These are phyloP conservation scores for Ganoderma leucocontextum DNA, from an alignment of 1,284 basidiomycete genomes.

Conservation along the genomic window DNA sequence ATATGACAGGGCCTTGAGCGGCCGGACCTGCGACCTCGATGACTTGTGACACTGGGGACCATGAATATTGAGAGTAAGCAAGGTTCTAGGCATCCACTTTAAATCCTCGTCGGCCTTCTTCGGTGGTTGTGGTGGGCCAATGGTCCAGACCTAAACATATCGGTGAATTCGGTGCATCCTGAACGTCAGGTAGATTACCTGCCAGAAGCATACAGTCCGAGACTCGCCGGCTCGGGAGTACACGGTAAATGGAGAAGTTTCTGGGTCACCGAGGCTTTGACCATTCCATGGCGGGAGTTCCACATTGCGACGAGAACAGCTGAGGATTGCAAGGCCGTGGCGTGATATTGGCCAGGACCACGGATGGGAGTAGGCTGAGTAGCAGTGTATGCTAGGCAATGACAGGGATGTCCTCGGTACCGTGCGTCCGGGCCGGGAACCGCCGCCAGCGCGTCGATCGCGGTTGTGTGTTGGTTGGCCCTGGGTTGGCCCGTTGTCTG, in stretches of 20 bases:
- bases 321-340: too few relatives aligned
- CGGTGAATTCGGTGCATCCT: background rate
- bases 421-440: background rate
- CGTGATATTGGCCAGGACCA: too few relatives aligned
- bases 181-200: background rate
- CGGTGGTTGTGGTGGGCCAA: background rate
- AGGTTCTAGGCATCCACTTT: background rate
- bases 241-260: background rate
- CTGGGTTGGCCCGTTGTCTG: background rate
- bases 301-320: background rate
- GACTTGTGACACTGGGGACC: background rate
- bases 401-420: too few relatives aligned
- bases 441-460: background rate
- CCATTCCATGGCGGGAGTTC: background rate
- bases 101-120: background rate
- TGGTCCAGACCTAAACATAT: background rate
- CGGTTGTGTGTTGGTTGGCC: background rate
- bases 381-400: background rate
- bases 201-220: background rate
- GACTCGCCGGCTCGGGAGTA: constrained; percentile 14
- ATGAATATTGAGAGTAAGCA: background rate
- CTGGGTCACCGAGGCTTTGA: background rate
- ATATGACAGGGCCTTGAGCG: constrained; percentile 5
- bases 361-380: too few relatives aligned
- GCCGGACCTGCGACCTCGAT: constrained; percentile 7